Percentiles rank a stretch among this genome's conserved stretches.
Evolutionary conservation across 306 rosid species (phyloP).

Genomic region (Quercus cerris): DNA sequence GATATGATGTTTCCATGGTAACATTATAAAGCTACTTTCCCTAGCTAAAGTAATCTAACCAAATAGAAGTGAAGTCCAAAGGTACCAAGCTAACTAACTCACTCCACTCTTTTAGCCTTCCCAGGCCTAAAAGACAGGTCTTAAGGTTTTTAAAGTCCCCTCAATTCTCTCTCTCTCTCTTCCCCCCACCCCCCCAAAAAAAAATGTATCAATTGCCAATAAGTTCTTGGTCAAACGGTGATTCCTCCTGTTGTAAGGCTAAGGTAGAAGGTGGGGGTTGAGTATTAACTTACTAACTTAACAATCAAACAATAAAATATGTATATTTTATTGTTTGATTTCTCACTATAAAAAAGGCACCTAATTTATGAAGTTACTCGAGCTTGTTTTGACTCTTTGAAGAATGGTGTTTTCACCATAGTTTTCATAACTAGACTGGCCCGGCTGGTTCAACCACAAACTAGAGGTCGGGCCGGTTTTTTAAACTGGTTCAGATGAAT

Average conservation of each 20-base stretch:
- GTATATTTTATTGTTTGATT: neutral
- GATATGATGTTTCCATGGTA: neutral
- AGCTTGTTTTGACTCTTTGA: neutral
- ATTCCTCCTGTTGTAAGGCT: too few relatives aligned
- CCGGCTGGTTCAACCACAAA: too few relatives aligned
- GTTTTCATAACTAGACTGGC: too few relatives aligned
- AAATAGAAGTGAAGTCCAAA: neutral
- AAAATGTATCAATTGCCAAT: too few relatives aligned
- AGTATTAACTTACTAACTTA: too few relatives aligned
- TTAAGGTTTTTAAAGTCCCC: neutral
- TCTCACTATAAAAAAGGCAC: neutral
- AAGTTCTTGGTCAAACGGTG: too few relatives aligned
- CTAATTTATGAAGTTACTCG: neutral
- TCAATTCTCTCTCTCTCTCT: neutral
- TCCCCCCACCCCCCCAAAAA: neutral
- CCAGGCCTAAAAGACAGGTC: neutral
- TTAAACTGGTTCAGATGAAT: too few relatives aligned
- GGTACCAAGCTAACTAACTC: neutral
- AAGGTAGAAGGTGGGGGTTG: too few relatives aligned
- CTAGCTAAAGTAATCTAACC: neutral
- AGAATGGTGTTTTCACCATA: neutral
- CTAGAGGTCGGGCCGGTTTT: too few relatives aligned
- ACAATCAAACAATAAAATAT: neutral
- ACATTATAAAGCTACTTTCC: neutral
- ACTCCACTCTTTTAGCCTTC: neutral